A percentile compares a stretch with the other conserved stretches of the same genome.
Evolutionary conservation across 2,329 filamentous ascomycete species (phyloP).

Genomic region (Aciculosporium take): DNA sequence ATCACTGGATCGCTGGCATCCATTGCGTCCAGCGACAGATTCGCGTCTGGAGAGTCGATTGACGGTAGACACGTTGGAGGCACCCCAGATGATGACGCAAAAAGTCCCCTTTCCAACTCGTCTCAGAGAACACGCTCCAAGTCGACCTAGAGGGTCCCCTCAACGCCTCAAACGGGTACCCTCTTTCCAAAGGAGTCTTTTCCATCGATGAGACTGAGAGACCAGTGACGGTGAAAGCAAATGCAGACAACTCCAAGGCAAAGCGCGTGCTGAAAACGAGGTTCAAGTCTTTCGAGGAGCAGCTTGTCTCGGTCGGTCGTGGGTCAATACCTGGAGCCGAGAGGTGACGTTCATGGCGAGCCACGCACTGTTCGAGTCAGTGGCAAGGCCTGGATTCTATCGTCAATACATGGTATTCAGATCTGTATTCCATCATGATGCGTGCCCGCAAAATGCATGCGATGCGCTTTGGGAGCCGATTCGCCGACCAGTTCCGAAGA

Average conservation of each 20-base stretch:
- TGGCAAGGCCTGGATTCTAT: too few relatives aligned
- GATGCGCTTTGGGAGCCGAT: too few relatives aligned
- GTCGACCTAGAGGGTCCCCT: constrained; percentile 13
- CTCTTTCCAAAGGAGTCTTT: constrained; percentile 19
- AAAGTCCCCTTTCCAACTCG: background rate
- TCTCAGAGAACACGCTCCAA: background rate
- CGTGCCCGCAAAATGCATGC: too few relatives aligned
- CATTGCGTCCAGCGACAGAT: constrained; percentile 3
- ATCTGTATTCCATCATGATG: too few relatives aligned
- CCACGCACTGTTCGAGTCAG: too few relatives aligned
- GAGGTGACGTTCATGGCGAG: too few relatives aligned
- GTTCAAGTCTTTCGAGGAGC: constrained; percentile 15
- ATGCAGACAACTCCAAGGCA: constrained; percentile 9
- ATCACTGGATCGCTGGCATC: constrained; percentile 26
- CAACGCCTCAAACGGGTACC: constrained; percentile 20
- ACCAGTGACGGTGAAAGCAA: constrained; percentile 1
- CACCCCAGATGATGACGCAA: too few relatives aligned
- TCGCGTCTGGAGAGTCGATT: background rate
- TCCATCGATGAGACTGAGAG: constrained; percentile 5
- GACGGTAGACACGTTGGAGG: constrained; percentile 1
- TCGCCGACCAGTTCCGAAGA: too few relatives aligned
- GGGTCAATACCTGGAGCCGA: constrained; percentile 15
- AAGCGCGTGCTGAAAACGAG: constrained; percentile 14
- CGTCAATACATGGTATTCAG: too few relatives aligned
- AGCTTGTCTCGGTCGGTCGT: constrained; percentile 14